Evolutionary conservation across 1,284 basidiomycete genomes (phyloP).

Genomic region (Austroboletus novae-zelandiae): DNA sequence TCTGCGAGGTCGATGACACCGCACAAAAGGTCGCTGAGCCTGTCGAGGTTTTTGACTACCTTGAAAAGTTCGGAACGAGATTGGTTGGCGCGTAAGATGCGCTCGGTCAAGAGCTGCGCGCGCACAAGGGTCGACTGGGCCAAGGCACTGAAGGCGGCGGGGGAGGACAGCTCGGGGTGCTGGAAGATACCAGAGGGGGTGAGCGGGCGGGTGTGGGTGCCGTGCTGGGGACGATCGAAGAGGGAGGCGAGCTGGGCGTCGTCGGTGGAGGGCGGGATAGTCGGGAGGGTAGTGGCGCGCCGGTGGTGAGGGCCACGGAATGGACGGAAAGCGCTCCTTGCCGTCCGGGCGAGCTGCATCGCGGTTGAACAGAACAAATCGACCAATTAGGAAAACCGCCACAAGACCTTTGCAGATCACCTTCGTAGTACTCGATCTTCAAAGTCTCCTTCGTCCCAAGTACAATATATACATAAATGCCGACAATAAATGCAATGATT

Average conservation of each 20-base stretch:
- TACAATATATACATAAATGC: constrained; percentile 19
- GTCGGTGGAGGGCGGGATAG: constrained; percentile 57
- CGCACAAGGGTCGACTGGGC: constrained; percentile 71
- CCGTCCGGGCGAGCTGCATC: constrained; percentile 52
- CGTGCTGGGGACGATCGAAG: constrained; percentile 61
- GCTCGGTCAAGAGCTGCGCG: constrained; percentile 71
- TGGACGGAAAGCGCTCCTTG: constrained; percentile 41
- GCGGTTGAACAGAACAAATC: constrained; percentile 3
- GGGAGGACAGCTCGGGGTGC: constrained; percentile 59
- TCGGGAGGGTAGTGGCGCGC: constrained; percentile 26
- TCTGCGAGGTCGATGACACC: constrained; percentile 97
- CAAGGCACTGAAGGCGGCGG: constrained; percentile 59
- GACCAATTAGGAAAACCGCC: constrained; percentile 19
- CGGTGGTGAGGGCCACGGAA: constrained; percentile 42
- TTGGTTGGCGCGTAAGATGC: constrained; percentile 65
- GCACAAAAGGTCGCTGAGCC: constrained; percentile 93
- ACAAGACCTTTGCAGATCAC: neutral
- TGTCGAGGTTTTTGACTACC: constrained; percentile 92
- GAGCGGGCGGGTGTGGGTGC: constrained; percentile 38
- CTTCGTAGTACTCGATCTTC: too few species aligned
- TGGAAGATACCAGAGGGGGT: constrained; percentile 71
- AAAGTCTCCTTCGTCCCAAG: neutral
- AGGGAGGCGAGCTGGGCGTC: constrained; percentile 64
- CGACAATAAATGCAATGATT: constrained; percentile 26
- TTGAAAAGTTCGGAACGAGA: constrained; percentile 71